A percentile compares a stretch with the other conserved stretches of the same genome.
These are phyloP conservation scores for Haberlea rhodopensis DNA, from an alignment of 257 asterid species.

Conservation along the genomic window DNA sequence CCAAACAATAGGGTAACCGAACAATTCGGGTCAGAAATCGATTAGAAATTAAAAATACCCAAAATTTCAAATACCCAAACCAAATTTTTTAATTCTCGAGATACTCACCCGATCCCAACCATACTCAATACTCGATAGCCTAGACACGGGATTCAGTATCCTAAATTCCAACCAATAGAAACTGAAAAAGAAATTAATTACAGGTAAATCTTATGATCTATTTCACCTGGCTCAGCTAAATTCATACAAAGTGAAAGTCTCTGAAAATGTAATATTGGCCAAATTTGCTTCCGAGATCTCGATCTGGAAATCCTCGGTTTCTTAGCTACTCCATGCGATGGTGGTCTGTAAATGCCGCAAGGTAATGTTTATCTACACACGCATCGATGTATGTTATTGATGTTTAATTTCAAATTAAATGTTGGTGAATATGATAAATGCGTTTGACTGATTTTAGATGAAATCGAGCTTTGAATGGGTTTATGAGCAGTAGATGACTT, in stretches of 20 bases:
- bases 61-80: too few relatives aligned
- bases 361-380: constrained; percentile 36
- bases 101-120: too few relatives aligned
- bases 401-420: constrained; percentile 14
- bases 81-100: too few relatives aligned
- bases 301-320: constrained; percentile 37
- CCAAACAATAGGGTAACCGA: too few relatives aligned
- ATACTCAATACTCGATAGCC: too few relatives aligned
- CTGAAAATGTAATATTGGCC: not conserved
- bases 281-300: constrained; percentile 20
- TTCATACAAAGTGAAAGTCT: constrained; percentile 28
- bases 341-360: constrained; percentile 99
- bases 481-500: constrained; percentile 9
- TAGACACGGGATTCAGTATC: too few relatives aligned
- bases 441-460: constrained; percentile 30
- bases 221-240: constrained; percentile 25
- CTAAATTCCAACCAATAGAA: not conserved
- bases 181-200: not conserved
- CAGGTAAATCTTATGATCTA: constrained; percentile 15
- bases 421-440: constrained; percentile 3
- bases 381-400: not conserved
- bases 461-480: constrained; percentile 34
- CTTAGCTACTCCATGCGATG: constrained; percentile 46
- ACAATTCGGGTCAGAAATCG: too few relatives aligned
- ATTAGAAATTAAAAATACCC: too few relatives aligned